Conservation (phyloP, 1,284 basidiomycete species). For the Pterulicium gracile region DNA sequence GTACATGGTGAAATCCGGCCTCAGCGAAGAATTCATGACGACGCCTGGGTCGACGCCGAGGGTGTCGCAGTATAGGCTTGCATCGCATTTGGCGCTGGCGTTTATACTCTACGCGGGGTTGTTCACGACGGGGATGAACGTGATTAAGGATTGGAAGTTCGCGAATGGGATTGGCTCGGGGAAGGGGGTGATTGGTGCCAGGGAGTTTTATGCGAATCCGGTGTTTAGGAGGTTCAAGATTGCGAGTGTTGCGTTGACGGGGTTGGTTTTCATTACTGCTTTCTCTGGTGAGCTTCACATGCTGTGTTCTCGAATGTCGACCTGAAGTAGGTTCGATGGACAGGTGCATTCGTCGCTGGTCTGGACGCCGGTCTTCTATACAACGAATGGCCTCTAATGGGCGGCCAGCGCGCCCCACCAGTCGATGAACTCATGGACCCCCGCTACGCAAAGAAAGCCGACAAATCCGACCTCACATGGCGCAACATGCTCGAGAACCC, state of each 20-base stretch:
- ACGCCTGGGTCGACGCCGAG: slow-evolving; percentile 82
- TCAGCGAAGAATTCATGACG: slow-evolving; percentile 75
- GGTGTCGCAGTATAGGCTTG: slow-evolving; percentile 94
- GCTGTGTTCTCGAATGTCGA: background rate
- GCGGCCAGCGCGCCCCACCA: slow-evolving; percentile 78
- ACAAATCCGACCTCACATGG: slow-evolving; percentile 77
- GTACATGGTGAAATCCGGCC: slow-evolving; percentile 99
- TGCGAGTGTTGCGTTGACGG: slow-evolving; percentile 53
- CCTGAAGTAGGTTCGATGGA: background rate
- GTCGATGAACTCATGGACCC: slow-evolving; percentile 73
- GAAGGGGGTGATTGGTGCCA: background rate
- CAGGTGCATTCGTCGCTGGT: slow-evolving; percentile 96
- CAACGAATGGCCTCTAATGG: slow-evolving; percentile 98
- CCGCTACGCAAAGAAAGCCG: slow-evolving; percentile 58
- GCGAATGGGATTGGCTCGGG: slow-evolving; percentile 27
- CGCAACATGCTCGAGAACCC: slow-evolving; percentile 96
- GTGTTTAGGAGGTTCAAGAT: slow-evolving; percentile 48
- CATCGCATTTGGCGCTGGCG: slow-evolving; percentile 88
- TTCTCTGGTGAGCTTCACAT: slow-evolving; percentile 54
- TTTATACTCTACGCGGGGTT: slow-evolving; percentile 88
- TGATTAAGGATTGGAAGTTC: slow-evolving; percentile 75
- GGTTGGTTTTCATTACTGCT: slow-evolving; percentile 82
- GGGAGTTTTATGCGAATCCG: slow-evolving; percentile 41
- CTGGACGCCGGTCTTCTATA: slow-evolving; percentile 94
- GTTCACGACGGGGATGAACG: slow-evolving; percentile 74